Evolutionary conservation across 148 eudicot genomes (phyloP).

Genomic region (Rhododendron williamsianum): DNA sequence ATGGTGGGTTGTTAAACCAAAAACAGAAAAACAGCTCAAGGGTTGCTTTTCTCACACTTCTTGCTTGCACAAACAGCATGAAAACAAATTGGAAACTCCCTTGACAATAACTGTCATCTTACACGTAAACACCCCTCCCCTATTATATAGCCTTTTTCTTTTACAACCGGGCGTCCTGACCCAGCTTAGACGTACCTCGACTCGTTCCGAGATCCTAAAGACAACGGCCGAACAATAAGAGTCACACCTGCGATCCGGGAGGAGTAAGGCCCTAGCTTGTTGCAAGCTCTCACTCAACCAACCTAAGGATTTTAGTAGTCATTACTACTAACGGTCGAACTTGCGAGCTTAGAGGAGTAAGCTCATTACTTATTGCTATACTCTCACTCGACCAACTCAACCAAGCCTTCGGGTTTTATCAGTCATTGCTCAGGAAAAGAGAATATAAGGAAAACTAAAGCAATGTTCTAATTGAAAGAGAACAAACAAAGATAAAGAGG

Average conservation of each 20-base stretch:
- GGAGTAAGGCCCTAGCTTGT: neutral
- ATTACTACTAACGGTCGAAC: neutral
- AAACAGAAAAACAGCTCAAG: conserved; percentile 10
- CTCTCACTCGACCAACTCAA: neutral
- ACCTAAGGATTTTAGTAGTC: neutral
- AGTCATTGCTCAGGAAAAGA: conserved; percentile 18
- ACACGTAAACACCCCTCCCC: conserved; percentile 10
- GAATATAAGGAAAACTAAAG: conserved; percentile 6
- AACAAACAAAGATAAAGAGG: conserved; percentile 16
- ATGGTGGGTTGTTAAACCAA: neutral
- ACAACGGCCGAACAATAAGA: neutral
- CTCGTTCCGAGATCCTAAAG: neutral
- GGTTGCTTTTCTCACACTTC: conserved; percentile 27
- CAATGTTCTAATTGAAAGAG: conserved; percentile 12
- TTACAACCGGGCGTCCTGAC: neutral
- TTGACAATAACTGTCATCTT: conserved; percentile 17
- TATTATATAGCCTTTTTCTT: neutral
- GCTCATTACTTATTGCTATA: neutral
- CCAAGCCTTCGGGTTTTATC: neutral
- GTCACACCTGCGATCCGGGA: neutral
- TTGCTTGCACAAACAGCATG: conserved; percentile 32
- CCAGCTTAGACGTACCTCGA: neutral
- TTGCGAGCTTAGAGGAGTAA: neutral
- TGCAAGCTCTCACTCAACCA: neutral
- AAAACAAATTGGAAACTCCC: conserved; percentile 15